phyloP scores from a whole-genome alignment of 202 grass and related monocot genomes.

The Elaeis oleifera region DNA sequence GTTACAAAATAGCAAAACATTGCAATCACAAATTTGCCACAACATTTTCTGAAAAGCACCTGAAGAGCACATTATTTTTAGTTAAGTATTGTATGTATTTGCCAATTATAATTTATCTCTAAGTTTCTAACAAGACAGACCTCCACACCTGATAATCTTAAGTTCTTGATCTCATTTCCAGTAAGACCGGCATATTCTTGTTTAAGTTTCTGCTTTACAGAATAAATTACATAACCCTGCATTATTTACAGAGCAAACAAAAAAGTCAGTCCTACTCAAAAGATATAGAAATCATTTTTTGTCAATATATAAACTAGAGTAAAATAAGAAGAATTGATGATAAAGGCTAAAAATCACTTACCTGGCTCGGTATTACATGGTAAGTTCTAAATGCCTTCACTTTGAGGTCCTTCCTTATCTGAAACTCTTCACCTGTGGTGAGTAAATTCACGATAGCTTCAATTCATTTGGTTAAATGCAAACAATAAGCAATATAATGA shows the following conservation, averaged over 20 bases:
- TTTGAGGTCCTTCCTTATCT: constrained; percentile 77
- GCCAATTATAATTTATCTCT: not conserved
- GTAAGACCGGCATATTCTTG: constrained; percentile 56
- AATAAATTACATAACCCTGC: constrained; percentile 84
- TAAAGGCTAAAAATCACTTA: constrained; percentile 20
- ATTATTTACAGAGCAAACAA: constrained; percentile 1
- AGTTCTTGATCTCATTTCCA: constrained; percentile 62
- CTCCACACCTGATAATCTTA: constrained; percentile 79
- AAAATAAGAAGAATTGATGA: no score
- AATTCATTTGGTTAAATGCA: not conserved
- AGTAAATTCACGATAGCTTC: not conserved
- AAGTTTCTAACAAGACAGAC: constrained; percentile 34
- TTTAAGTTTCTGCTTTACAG: constrained; percentile 86
- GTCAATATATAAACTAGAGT: no score
- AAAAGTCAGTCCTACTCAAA: no score
- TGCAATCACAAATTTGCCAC: no score
- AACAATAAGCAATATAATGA: not conserved
- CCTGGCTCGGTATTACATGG: constrained; percentile 84
- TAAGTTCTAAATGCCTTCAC: constrained; percentile 92
- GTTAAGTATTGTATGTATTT: no score
- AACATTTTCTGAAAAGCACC: no score
- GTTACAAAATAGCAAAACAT: not conserved
- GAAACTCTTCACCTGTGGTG: constrained; percentile 53
- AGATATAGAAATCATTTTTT: no score
- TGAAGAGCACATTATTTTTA: no score